Conservation (phyloP, 1,284 basidiomycete species). For the Bondarzewia mesenterica region DNA sequence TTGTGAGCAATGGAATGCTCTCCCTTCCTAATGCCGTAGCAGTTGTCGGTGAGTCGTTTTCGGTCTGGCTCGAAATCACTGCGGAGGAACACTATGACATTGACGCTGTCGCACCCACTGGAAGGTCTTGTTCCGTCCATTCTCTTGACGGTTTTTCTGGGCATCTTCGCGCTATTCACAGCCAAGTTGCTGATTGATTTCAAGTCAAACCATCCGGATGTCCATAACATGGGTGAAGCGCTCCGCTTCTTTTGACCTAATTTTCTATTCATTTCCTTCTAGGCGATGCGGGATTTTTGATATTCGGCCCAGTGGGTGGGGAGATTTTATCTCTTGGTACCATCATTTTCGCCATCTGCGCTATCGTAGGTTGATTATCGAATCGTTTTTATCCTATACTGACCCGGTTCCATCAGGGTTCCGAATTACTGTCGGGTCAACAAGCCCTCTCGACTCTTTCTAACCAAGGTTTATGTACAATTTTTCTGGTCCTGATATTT, state of each 20-base stretch:
- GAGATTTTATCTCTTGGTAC: constrained; percentile 40
- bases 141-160: constrained; percentile 47
- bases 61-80: no score
- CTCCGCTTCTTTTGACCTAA: background rate
- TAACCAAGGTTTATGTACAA: constrained; percentile 37
- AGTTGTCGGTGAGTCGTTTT: constrained; percentile 32
- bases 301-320: constrained; percentile 41
- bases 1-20: constrained; percentile 52
- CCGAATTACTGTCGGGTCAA: constrained; percentile 41
- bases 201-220: constrained; percentile 47
- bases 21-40: constrained; percentile 47
- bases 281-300: constrained; percentile 47
- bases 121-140: constrained; percentile 44
- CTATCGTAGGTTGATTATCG: constrained; percentile 25
- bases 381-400: background rate
- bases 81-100: no score
- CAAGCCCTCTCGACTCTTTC: constrained; percentile 41
- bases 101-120: background rate
- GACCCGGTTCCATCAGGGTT: constrained; percentile 28
- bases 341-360: constrained; percentile 43
- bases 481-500: constrained; percentile 37
- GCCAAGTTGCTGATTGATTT: constrained; percentile 49
- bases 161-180: constrained; percentile 43
- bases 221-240: constrained; percentile 43
- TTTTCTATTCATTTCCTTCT: constrained; percentile 6